Conservation (phyloP, 306 rosid genomes). For the Medicago truncatula region MtrunA17r5.0-ANR NC_053045.1:57239501-57240000, state of each 20-base stretch:
- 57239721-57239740: constrained; percentile 66
- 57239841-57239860: constrained; percentile 2
- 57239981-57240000: constrained; percentile 78
- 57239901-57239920: constrained; percentile 28
- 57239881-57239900: background rate
- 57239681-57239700: constrained; percentile 29
- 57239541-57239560: background rate
- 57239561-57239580: constrained; percentile 24
- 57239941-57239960: constrained; percentile 98
- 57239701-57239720: constrained; percentile 40
- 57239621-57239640: constrained; percentile 4
- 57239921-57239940: constrained; percentile 80
- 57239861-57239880: constrained; percentile 23
- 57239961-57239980: constrained; percentile 86
- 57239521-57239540: constrained; percentile 24
- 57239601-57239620: constrained; percentile 22
- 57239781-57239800: constrained; percentile 90
- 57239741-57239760: constrained; percentile 57
- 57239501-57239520: background rate
- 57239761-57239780: constrained; percentile 91
- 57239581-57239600: constrained; percentile 15
- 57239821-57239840: constrained; percentile 1
- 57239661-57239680: constrained; percentile 11
- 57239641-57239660: constrained; percentile 6
- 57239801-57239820: constrained; percentile 26